phyloP scores from a whole-genome alignment of 1,139 yeast species.

The Blastobotrys petasosporus region DNA sequence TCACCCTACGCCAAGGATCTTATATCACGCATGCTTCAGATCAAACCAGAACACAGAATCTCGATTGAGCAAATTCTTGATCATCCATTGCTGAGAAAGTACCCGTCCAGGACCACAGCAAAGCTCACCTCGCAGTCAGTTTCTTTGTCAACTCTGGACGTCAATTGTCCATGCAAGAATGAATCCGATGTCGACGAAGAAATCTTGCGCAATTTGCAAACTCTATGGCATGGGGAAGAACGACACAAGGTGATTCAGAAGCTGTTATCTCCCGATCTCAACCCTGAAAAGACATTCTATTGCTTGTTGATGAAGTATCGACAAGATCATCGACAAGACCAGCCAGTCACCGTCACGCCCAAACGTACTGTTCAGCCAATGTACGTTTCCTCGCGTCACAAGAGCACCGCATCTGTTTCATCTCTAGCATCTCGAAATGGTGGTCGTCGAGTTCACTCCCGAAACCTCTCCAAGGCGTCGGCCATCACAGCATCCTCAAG shows the following conservation, averaged over 20 bases:
- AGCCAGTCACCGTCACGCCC: not conserved
- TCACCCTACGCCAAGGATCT: slow-evolving; percentile 82
- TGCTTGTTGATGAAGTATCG: slow-evolving; percentile 77
- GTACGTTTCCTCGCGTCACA: slow-evolving; percentile 10
- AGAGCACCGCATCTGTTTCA: slow-evolving; percentile 13
- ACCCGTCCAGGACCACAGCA: slow-evolving; percentile 38
- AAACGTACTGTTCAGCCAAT: slow-evolving; percentile 3
- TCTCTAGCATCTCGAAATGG: slow-evolving; percentile 1
- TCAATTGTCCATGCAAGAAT: slow-evolving; percentile 42
- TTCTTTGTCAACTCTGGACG: slow-evolving; percentile 14
- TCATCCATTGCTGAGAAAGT: slow-evolving; percentile 77
- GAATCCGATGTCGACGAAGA: slow-evolving; percentile 67
- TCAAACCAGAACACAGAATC: slow-evolving; percentile 71
- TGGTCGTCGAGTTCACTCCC: slow-evolving; percentile 15
- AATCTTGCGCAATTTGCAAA: slow-evolving; percentile 76
- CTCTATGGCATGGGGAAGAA: slow-evolving; percentile 84
- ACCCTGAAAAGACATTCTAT: slow-evolving; percentile 87
- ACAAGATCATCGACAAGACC: slow-evolving; percentile 51
- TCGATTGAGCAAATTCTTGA: slow-evolving; percentile 62
- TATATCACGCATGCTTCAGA: slow-evolving; percentile 72
- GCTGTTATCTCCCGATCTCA: slow-evolving; percentile 53
- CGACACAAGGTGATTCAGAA: slow-evolving; percentile 54
- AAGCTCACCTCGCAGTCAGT: not conserved
- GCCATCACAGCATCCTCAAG: slow-evolving; percentile 24
- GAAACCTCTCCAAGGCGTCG: slow-evolving; percentile 21